These are phyloP conservation scores for Trichophyton verrucosum DNA, from an alignment of 2,329 filamentous ascomycete species.

Conservation along the genomic window DNA sequence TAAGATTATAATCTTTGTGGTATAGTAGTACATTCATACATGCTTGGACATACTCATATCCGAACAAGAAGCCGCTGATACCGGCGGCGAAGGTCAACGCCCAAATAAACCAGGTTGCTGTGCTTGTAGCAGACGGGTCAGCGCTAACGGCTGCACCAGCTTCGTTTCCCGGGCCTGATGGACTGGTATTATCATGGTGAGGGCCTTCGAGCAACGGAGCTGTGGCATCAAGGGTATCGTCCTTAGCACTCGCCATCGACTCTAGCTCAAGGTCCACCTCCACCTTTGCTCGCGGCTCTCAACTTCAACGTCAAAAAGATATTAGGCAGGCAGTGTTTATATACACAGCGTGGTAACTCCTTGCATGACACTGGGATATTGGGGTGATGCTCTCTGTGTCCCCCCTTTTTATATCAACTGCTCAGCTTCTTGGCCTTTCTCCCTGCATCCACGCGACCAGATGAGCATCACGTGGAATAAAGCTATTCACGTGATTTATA, in stretches of 20 bases:
- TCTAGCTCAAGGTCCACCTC: conserved; percentile 9
- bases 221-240: conserved; percentile 14
- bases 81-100: conserved; percentile 45
- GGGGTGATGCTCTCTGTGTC: not conserved
- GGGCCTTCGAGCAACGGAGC: conserved; percentile 21
- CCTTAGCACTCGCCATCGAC: conserved; percentile 16
- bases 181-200: not conserved
- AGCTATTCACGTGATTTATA: not conserved
- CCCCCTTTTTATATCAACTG: not conserved
- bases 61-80: conserved; percentile 47
- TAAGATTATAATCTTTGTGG: conserved; percentile 7
- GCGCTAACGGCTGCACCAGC: not conserved
- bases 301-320: not conserved
- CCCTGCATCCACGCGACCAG: not conserved
- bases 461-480: not conserved
- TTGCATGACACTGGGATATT: too few species aligned
- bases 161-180: not conserved
- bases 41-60: conserved; percentile 41
- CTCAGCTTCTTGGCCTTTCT: not conserved
- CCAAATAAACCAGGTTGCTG: conserved; percentile 38
- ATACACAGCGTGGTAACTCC: not conserved
- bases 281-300: not conserved
- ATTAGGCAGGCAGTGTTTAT: not conserved
- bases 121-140: not conserved
- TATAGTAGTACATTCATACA: not conserved